phyloP scores from a whole-genome alignment of 768 basidiomycete genomes.

The Pulveroboletus sp. region DNA sequence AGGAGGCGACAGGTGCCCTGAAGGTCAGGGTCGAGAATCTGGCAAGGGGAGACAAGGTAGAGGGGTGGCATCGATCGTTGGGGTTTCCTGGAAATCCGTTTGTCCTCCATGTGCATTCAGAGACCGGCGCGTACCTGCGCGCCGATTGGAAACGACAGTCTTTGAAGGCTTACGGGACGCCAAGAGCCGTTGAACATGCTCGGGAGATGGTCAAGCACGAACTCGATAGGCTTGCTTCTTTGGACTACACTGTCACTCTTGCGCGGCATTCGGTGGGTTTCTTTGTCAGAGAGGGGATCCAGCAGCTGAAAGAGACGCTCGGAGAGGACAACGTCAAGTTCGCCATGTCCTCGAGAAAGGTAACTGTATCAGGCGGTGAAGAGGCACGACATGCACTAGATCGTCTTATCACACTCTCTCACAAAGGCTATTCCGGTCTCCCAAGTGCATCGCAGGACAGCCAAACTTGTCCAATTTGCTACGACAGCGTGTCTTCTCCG shows the following conservation, averaged over 20 bases:
- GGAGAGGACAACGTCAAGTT: constrained; percentile 52
- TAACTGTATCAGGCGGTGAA: constrained; percentile 54
- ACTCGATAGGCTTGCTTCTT: constrained; percentile 41
- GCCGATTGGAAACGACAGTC: constrained; percentile 41
- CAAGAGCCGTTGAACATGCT: constrained; percentile 37
- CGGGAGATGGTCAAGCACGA: constrained; percentile 43
- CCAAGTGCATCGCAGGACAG: constrained; percentile 1
- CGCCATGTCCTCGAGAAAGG: constrained; percentile 35
- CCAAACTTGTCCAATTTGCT: constrained; percentile 51
- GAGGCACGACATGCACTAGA: constrained; percentile 46
- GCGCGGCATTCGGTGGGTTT: constrained; percentile 40
- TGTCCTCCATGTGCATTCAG: constrained; percentile 29
- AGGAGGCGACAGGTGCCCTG: constrained; percentile 49
- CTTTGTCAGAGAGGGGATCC: constrained; percentile 48
- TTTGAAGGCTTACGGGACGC: constrained; percentile 45
- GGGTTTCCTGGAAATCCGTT: constrained; percentile 27
- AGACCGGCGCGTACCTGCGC: constrained; percentile 41
- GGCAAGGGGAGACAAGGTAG: constrained; percentile 45
- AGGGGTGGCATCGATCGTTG: constrained; percentile 49
- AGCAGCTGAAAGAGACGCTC: constrained; percentile 46
- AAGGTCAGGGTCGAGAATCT: constrained; percentile 59
- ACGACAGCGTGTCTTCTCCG: constrained; percentile 38
- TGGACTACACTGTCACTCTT: constrained; percentile 39
- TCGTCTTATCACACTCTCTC: constrained; percentile 41
- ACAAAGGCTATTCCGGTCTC: constrained; percentile 15